Evolutionary conservation across 202 grass and related monocot genomes (phyloP).

Genomic region (Sporobolus alterniflorus): DNA sequence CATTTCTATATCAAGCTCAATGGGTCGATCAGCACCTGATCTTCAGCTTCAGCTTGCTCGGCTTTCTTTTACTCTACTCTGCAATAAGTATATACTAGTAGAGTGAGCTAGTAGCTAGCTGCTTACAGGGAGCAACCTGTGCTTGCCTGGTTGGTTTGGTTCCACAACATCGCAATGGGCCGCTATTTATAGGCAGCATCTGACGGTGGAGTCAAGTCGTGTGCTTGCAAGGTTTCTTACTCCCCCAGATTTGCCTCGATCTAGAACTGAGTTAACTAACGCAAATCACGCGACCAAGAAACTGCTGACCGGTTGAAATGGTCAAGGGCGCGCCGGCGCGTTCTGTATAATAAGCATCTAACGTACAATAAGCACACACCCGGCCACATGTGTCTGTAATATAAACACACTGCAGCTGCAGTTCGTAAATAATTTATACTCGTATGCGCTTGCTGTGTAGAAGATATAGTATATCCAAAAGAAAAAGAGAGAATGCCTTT

Average conservation of each 20-base stretch:
- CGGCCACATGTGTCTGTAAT: conserved; percentile 25
- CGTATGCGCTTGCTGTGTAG: too few species aligned
- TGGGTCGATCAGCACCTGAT: background rate
- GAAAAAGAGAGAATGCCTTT: conserved; percentile 29
- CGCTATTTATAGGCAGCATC: conserved; percentile 50
- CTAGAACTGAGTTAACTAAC: conserved; percentile 41
- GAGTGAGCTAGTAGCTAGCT: conserved; percentile 21
- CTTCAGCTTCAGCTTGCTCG: background rate
- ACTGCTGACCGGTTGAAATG: conserved; percentile 9
- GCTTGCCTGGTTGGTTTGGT: conserved; percentile 28
- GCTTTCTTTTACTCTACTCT: background rate
- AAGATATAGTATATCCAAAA: too few species aligned
- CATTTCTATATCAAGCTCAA: conserved; percentile 42
- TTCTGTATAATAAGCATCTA: conserved; percentile 36
- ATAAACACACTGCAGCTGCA: too few species aligned
- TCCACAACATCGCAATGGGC: conserved; percentile 29
- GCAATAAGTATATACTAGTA: background rate
- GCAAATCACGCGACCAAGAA: background rate
- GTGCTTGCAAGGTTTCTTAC: conserved; percentile 17
- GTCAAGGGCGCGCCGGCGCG: conserved; percentile 46
- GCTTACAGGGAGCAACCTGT: background rate
- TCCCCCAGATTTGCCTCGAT: conserved; percentile 63
- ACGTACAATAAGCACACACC: conserved; percentile 37
- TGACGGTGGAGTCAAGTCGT: background rate
- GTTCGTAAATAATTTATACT: too few species aligned